Evolutionary conservation across 225 moss, liverwort and hornwort genomes (phyloP).

Genomic region (Physcomitrium patens): DNA sequence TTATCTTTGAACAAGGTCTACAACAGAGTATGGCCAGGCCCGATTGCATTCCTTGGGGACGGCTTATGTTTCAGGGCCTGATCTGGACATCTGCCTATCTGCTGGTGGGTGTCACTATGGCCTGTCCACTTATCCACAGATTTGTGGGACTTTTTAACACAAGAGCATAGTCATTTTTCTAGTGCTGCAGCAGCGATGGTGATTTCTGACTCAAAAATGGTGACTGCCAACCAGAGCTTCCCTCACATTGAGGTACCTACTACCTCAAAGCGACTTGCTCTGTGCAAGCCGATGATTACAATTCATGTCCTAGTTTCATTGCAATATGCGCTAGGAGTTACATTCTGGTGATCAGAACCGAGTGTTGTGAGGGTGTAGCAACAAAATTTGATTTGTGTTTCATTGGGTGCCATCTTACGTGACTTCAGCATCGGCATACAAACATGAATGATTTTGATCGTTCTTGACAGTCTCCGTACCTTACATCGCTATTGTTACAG

Average conservation of each 20-base stretch:
- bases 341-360: background rate
- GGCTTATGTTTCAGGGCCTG: slow-evolving; percentile 53
- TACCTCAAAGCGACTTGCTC: background rate
- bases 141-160: slow-evolving; percentile 45
- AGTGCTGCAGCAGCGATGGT: slow-evolving; percentile 23
- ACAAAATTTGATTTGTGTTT: background rate
- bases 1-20: no score
- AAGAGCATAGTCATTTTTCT: slow-evolving; percentile 6
- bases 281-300: background rate
- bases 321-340: background rate
- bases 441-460: background rate
- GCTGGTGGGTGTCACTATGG: slow-evolving; percentile 51
- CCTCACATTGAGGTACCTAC: slow-evolving; percentile 18
- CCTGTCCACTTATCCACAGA: slow-evolving; percentile 52
- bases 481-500: slow-evolving; percentile 19
- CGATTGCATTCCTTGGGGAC: slow-evolving; percentile 41
- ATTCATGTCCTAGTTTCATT: background rate
- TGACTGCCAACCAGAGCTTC: background rate
- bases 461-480: background rate
- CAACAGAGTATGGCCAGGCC: slow-evolving; percentile 35
- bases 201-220: slow-evolving; percentile 19
- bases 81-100: slow-evolving; percentile 61
- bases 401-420: background rate
- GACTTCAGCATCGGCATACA: background rate
- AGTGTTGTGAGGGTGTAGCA: background rate